Base-by-base conservation (phyloP, 2,329 filamentous ascomycete genomes). In the Colletotrichum sidae region DNA sequence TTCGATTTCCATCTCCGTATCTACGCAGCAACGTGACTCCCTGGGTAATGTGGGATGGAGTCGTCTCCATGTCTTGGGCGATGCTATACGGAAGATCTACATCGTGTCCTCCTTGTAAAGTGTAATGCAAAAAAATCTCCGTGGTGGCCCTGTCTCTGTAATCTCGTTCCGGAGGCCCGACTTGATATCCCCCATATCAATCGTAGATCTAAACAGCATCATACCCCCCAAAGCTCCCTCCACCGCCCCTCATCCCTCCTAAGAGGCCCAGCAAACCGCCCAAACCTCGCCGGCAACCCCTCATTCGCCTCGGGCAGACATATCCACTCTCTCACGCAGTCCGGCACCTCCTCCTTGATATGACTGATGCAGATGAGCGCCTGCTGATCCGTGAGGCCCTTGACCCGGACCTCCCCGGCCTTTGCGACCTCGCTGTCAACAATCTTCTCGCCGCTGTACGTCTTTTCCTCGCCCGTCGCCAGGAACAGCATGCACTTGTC, bases 331-430 rank as follows among this genome's bases (percentile, higher is more conserved):
- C 93, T 81, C 33, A 97, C 86, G 69, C 90, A 90, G 54, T 90
- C 89, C 0, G 96, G 96, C 9, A 98, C 92, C 77, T 99, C 96
- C 72, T 97, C 94, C 68, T 89, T 90, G 67, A 95, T 85, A 79
- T 99, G 96, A 67, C 93, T 96, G 65, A 98, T 95, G 69, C 94
- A 93, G n/a, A 98, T 86, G 58, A 99, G 79, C 1, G 94, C 94
- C 78, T 98, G 95, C 25, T 87, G 77, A 1, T 88, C 81, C 2
- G 84, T 83, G 60, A 97, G 77, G 0, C 93, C 93, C 1, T 72
- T 73, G 5, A 95, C 78, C 25, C 78, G 81, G 1, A 88, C 81
- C 2, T 75, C 73, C 0, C 81, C 85, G 0, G 77, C 70, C 60
- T 77, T 79, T 8, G 80, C 76, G 1, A 77, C 75, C 2, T 84